Conservation (phyloP, 2,329 filamentous ascomycete species). For the Hyphodiscus sp. region DNA sequence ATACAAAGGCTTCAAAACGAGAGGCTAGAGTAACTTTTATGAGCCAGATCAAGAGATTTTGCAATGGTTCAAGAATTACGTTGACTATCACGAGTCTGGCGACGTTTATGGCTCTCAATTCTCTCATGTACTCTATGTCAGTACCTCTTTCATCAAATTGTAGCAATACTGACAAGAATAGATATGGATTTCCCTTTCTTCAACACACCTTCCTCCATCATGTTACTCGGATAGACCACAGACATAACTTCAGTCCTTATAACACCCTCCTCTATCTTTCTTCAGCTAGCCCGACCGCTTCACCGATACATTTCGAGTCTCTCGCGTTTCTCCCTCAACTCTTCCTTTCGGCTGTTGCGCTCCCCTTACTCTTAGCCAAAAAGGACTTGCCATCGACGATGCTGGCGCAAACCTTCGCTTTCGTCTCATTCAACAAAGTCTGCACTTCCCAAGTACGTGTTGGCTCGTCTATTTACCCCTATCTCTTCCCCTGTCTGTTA, state of each 20-base stretch:
- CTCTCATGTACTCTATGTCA: slow-evolving; percentile 70
- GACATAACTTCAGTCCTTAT: slow-evolving; percentile 97
- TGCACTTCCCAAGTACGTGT: slow-evolving; percentile 82
- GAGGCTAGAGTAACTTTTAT: slow-evolving; percentile 25
- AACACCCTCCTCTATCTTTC: slow-evolving; percentile 85
- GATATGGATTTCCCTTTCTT: slow-evolving; percentile 75
- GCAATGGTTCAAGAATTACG: slow-evolving; percentile 47
- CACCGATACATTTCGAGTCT: slow-evolving; percentile 54
- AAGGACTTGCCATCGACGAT: slow-evolving; percentile 75
- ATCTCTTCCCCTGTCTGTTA: background rate
- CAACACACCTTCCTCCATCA: slow-evolving; percentile 92
- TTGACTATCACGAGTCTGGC: slow-evolving; percentile 59
- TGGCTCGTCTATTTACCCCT: slow-evolving; percentile 4
- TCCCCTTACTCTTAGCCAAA: slow-evolving; percentile 72
- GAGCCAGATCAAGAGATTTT: slow-evolving; percentile 35
- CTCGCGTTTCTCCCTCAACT: slow-evolving; percentile 88
- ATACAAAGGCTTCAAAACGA: slow-evolving; percentile 5
- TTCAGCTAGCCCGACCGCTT: slow-evolving; percentile 49
- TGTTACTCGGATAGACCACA: slow-evolving; percentile 85
- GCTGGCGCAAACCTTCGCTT: slow-evolving; percentile 93
- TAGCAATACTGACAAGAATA: slow-evolving; percentile 28
- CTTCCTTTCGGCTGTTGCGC: slow-evolving; percentile 66
- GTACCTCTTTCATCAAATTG: slow-evolving; percentile 21
- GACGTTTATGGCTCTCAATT: slow-evolving; percentile 70
- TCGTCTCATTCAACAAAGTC: slow-evolving; percentile 97